Conservation (phyloP, 176 grass and related monocot species). For the Carex kokanica region DNA sequence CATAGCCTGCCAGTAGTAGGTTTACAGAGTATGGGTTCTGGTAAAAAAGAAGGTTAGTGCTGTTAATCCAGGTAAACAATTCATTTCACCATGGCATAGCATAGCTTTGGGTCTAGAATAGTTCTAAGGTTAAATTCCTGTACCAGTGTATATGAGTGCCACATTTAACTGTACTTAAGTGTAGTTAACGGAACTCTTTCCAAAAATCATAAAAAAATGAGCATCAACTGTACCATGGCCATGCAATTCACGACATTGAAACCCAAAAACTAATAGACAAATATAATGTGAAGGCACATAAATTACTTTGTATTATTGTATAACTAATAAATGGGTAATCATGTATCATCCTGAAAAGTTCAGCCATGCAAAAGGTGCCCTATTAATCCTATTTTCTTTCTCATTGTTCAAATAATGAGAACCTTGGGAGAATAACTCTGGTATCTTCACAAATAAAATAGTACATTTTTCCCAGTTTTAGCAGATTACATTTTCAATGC, state of each 20-base stretch:
- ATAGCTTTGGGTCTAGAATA: not conserved
- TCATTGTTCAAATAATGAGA: not conserved
- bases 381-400: not conserved
- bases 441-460: not conserved
- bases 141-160: not conserved
- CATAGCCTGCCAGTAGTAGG: conserved; percentile 76
- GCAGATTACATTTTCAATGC: not conserved
- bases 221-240: not conserved
- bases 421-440: not conserved
- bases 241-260: not conserved
- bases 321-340: not conserved
- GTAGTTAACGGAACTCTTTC: not conserved
- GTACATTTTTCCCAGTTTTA: not conserved
- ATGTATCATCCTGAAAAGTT: not conserved
- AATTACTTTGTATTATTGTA: not conserved
- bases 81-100: not conserved
- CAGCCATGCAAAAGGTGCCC: not conserved
- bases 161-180: not conserved
- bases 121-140: not conserved
- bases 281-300: not conserved
- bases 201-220: not conserved
- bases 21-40: conserved; percentile 92
- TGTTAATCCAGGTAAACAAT: not conserved
- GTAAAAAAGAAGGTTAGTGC: not conserved
- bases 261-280: not conserved